A percentile compares a stretch with the other conserved stretches of the same genome.
These are phyloP conservation scores for Solanum sparsipilum DNA, from an alignment of 257 asterid species.

Conservation along the genomic window DNA sequence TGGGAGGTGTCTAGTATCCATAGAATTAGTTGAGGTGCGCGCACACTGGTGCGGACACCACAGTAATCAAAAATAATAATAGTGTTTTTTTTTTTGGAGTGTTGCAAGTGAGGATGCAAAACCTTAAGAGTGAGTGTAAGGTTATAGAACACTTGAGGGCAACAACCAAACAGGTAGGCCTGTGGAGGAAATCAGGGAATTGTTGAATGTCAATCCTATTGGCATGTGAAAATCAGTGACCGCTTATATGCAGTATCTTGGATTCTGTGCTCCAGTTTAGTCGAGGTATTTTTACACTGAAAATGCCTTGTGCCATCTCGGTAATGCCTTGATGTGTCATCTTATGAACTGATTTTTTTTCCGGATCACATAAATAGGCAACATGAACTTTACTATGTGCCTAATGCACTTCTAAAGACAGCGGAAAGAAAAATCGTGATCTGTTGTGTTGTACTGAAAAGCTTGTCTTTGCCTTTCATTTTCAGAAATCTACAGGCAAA, in stretches of 20 bases:
- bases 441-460: neutral
- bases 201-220: neutral
- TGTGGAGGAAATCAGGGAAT: neutral
- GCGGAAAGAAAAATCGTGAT: neutral
- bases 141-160: neutral
- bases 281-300: neutral
- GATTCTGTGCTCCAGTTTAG: neutral
- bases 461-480: neutral
- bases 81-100: neutral
- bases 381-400: neutral
- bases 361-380: neutral
- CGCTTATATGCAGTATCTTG: neutral
- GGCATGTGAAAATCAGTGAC: neutral
- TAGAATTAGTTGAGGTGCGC: neutral
- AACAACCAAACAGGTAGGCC: neutral
- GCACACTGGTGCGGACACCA: neutral
- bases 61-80: neutral
- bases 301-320: neutral
- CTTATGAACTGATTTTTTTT: neutral
- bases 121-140: neutral
- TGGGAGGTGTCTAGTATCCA: neutral
- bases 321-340: neutral
- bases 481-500: slow-evolving; percentile 78
- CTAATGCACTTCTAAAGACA: neutral
- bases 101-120: neutral